Percentiles rank a stretch among this genome's conserved stretches.
These are phyloP conservation scores for Stephania cephalantha DNA, from an alignment of 164 flowering plant genomes.

Conservation along the genomic window DNA sequence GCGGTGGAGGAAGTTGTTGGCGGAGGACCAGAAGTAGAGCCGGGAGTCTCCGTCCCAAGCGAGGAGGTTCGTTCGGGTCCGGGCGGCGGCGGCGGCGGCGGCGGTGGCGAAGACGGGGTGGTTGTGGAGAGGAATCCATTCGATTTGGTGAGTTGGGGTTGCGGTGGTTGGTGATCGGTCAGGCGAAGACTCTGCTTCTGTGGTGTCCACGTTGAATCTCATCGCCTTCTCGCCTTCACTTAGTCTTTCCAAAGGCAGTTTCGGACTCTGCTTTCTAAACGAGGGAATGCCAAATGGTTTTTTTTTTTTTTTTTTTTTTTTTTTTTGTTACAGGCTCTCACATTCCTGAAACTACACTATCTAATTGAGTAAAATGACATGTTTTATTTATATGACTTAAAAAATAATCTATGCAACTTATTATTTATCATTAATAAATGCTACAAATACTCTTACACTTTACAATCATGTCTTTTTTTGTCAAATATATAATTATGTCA, in stretches of 20 bases:
- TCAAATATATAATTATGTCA: too few species aligned
- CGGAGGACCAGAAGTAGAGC: slow-evolving; percentile 64
- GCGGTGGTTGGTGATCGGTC: slow-evolving; percentile 10
- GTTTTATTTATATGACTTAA: too few species aligned
- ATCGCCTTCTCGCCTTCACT: slow-evolving; percentile 7
- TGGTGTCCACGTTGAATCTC: slow-evolving; percentile 25
- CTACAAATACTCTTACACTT: too few species aligned
- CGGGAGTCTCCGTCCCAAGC: slow-evolving; percentile 86
- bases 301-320: too few species aligned
- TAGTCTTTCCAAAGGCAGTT: not conserved
- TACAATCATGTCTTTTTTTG: too few species aligned
- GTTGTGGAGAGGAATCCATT: slow-evolving; percentile 70
- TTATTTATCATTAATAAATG: too few species aligned
- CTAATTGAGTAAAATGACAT: too few species aligned
- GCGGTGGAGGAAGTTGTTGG: slow-evolving; percentile 44
- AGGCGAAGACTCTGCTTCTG: slow-evolving; percentile 7
- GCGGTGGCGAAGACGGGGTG: slow-evolving; percentile 59
- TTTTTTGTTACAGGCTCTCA: too few species aligned
- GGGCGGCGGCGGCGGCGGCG: slow-evolving; percentile 5
- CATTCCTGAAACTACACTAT: too few species aligned
- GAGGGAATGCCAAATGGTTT: too few species aligned
- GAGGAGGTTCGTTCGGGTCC: slow-evolving; percentile 33
- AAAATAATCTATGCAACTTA: too few species aligned
- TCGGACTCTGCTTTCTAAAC: not conserved
- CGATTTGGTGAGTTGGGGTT: slow-evolving; percentile 38